Evolutionary conservation across 768 basidiomycete species (phyloP).

Genomic region (Fistulinella prunicolor): DNA sequence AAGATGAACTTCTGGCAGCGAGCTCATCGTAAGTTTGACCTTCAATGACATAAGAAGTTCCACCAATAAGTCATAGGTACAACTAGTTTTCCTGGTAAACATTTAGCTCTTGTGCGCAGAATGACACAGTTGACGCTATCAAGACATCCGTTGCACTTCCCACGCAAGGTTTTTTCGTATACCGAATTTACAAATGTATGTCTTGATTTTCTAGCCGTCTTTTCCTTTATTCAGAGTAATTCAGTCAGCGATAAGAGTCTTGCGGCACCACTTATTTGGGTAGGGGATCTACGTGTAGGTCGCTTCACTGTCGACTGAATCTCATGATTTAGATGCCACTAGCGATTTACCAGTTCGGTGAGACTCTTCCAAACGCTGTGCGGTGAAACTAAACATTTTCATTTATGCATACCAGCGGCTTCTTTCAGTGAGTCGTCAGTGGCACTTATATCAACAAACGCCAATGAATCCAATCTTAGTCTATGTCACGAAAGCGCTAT

Average conservation of each 20-base stretch:
- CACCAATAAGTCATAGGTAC: neutral
- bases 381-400: neutral
- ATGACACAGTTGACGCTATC: neutral
- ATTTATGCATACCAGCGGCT: neutral
- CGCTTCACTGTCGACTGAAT: neutral
- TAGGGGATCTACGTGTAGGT: neutral
- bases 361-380: neutral
- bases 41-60: neutral
- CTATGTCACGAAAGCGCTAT: neutral
- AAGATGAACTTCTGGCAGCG: neutral
- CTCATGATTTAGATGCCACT: neutral
- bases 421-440: neutral
- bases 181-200: constrained; percentile 7
- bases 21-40: constrained; percentile 1
- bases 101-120: neutral
- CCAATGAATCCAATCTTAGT: neutral
- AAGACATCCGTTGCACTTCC: neutral
- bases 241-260: constrained; percentile 1
- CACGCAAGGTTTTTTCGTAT: constrained; percentile 8
- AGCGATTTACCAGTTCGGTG: constrained; percentile 1
- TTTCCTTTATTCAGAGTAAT: neutral
- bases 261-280: constrained; percentile 4
- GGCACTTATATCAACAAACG: neutral
- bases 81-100: constrained; percentile 1
- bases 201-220: neutral